phyloP scores from a whole-genome alignment of 768 basidiomycete species.

The Tremella mesenterica region DNA sequence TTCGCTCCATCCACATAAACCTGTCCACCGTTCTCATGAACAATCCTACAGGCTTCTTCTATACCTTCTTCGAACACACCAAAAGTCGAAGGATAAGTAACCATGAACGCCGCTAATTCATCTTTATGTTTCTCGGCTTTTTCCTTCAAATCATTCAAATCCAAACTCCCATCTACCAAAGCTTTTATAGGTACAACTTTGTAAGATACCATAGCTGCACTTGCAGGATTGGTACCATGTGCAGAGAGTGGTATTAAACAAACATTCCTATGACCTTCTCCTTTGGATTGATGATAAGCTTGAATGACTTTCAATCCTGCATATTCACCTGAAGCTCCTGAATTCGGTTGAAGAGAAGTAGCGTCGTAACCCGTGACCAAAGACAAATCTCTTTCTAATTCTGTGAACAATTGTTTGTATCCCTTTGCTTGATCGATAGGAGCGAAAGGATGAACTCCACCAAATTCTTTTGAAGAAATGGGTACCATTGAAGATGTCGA shows the following conservation, averaged over 20 bases:
- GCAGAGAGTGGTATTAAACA: constrained; percentile 93
- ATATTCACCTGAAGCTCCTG: constrained; percentile 95
- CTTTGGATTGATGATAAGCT: constrained; percentile 84
- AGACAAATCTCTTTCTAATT: constrained; percentile 82
- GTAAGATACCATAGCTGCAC: constrained; percentile 92
- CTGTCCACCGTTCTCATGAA: constrained; percentile 90
- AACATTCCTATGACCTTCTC: constrained; percentile 74
- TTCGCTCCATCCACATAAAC: constrained; percentile 97
- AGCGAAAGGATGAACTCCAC: constrained; percentile 82
- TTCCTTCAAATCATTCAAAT: constrained; percentile 69
- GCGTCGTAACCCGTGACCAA: constrained; percentile 93
- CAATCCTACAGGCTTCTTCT: constrained; percentile 74
- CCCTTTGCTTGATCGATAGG: constrained; percentile 83
- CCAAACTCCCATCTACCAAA: constrained; percentile 74
- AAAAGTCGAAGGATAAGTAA: constrained; percentile 94
- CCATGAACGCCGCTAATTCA: constrained; percentile 92
- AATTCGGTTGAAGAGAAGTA: constrained; percentile 96
- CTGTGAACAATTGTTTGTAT: constrained; percentile 73
- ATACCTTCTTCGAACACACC: constrained; percentile 95
- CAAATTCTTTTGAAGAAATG: constrained; percentile 87
- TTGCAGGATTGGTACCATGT: constrained; percentile 97
- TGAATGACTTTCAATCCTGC: constrained; percentile 89
- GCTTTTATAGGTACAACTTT: constrained; percentile 95
- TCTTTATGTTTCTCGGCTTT: constrained; percentile 90
- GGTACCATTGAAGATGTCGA: constrained; percentile 97